Percentiles rank a stretch among this genome's conserved stretches.
Conservation (phyloP, 495 filamentous ascomycete genomes). For the Xylaria scruposa region DNA sequence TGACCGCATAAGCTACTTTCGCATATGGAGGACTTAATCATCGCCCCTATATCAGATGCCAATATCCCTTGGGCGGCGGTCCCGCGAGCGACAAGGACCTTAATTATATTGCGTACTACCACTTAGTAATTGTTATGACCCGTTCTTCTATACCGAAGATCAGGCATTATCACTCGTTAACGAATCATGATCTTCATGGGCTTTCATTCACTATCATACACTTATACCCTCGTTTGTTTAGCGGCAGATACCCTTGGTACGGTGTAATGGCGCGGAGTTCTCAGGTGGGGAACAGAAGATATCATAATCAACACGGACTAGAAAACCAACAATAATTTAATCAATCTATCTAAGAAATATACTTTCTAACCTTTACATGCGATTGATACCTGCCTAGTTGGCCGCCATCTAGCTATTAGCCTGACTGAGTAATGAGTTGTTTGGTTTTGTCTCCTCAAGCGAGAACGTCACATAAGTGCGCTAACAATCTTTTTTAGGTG, state of each 20-base stretch:
- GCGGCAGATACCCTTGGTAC: constrained; percentile 16
- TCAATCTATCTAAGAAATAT: neutral
- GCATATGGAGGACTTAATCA: neutral
- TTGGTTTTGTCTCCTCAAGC: neutral
- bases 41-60: neutral
- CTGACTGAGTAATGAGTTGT: neutral
- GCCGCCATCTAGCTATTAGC: neutral
- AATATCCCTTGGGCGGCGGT: neutral
- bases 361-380: neutral
- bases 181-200: neutral
- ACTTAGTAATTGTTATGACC: neutral
- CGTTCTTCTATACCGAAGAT: neutral
- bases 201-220: constrained; percentile 2
- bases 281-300: neutral
- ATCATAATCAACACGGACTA: neutral
- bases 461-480: neutral
- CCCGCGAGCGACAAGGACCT: neutral
- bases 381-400: neutral
- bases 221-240: constrained; percentile 21
- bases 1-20: constrained; percentile 34
- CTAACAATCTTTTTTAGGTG: too few relatives aligned
- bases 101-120: neutral
- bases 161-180: constrained; percentile 8
- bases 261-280: constrained; percentile 16
- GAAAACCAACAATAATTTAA: constrained; percentile 2